Evolutionary conservation across 2,329 filamentous ascomycete species (phyloP), one percentile per base, ranked within the genome.

Genomic region (Aspergillus sp.): DNA sequence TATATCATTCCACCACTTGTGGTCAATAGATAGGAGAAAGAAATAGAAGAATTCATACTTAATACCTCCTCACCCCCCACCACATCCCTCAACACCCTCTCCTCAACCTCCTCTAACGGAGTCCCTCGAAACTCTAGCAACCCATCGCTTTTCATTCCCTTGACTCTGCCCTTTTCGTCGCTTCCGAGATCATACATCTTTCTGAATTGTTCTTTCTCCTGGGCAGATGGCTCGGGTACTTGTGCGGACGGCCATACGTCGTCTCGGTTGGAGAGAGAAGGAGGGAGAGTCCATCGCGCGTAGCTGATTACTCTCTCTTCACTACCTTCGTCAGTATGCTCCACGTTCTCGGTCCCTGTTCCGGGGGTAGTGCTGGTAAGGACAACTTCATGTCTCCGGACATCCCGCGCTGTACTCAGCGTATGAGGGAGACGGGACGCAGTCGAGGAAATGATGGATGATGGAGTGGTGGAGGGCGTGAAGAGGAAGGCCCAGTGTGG

Each of bases 401-500:
- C 38, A n/a, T 41, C 36, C 8, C 52, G 38, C 2, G 17, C 3
- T 11, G n/a, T 25, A n/a, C 15, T 19, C 3, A 54, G 15, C 23
- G 36, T 41, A 15, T 41, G 41, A 8, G 52, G 52, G 23, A 54
- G 27, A 10, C 52, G 52, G 8, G 8, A 11, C 7, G 2, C 7
- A 1, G 25, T 27, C 38, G 21, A n/a, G 38, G 52, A 15, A 25
- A 54, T 42, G 8, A 54, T 30, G 39, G 23, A 23, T 2, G 15
- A 5, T 2, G 52, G 38, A 25, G n/a, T 42, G 2, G 52, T 38
- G 52, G 42, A 23, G 38, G 32, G 32, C 11, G 5, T 44, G 38
- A 41, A 54, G 39, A 54, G 52, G 8, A 54, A 54, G 38, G 41
- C 21, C 52, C 52, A 54, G 52, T 54, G 52, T 3, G 52, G 52